A percentile compares a stretch with the other conserved stretches of the same genome.
phyloP scores from a whole-genome alignment of 75 land plant species.

The Selaginella moellendorffii region DNA sequence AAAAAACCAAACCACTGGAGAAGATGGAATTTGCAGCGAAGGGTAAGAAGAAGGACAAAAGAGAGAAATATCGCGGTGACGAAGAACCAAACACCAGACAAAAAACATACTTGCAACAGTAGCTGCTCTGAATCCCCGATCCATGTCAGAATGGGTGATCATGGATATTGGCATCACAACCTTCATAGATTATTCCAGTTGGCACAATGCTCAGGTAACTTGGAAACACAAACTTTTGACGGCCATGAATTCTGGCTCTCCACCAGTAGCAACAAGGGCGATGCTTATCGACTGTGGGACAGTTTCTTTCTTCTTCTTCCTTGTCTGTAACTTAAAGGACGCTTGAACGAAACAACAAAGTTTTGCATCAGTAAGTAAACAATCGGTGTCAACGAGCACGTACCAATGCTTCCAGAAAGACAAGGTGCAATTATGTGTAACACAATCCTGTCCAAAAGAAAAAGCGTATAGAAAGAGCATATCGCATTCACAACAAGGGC shows the following conservation, averaged over 20 bases:
- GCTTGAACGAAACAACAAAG: slow-evolving; percentile 39
- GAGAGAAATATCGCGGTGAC: no score
- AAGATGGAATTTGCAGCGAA: no score
- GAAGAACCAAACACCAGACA: no score
- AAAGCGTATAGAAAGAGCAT: no score
- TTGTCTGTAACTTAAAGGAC: slow-evolving; percentile 62
- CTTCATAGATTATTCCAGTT: slow-evolving; percentile 18
- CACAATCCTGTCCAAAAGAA: slow-evolving; percentile 35
- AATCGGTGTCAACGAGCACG: neutral
- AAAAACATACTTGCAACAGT: no score
- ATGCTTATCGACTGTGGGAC: slow-evolving; percentile 10
- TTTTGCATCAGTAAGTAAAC: slow-evolving; percentile 36
- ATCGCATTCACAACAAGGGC: no score
- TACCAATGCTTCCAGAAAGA: neutral
- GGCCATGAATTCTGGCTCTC: slow-evolving; percentile 37
- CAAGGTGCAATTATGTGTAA: slow-evolving; percentile 41
- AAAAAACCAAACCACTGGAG: no score
- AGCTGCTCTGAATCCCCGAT: no score
- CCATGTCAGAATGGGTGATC: slow-evolving; percentile 48
- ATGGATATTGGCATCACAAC: slow-evolving; percentile 28
- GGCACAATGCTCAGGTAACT: neutral
- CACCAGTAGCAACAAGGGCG: slow-evolving; percentile 27
- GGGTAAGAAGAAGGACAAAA: no score
- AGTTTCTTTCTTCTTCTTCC: slow-evolving; percentile 43
- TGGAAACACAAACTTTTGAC: slow-evolving; percentile 41